A percentile compares a stretch with the other conserved stretches of the same genome.
phyloP scores from a whole-genome alignment of 768 basidiomycete genomes.

The Lactarius sp. region DNA sequence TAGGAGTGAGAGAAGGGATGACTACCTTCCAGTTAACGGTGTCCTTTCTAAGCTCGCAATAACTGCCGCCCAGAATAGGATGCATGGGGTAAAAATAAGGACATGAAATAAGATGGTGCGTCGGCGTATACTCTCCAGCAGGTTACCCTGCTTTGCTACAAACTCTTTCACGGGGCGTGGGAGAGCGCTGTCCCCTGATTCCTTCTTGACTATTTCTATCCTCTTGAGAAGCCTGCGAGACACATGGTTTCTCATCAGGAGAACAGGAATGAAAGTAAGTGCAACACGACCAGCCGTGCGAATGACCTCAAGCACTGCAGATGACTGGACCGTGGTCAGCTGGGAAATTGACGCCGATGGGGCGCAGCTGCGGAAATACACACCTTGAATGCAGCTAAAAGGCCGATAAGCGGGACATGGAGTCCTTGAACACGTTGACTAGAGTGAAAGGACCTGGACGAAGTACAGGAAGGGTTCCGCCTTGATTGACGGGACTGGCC shows the following conservation, averaged over 20 bases:
- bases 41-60: conserved; percentile 71
- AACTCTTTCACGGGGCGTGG: conserved; percentile 35
- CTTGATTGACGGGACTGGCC: not conserved
- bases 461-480: not conserved
- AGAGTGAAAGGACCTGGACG: conserved; percentile 37
- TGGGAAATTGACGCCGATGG: conserved; percentile 16
- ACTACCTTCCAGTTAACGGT: conserved; percentile 78
- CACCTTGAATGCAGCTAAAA: conserved; percentile 69
- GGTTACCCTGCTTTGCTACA: conserved; percentile 46
- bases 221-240: conserved; percentile 47
- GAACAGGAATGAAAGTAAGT: conserved; percentile 67
- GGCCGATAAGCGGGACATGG: conserved; percentile 40
- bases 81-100: conserved; percentile 55
- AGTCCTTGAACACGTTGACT: conserved; percentile 33
- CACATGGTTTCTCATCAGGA: conserved; percentile 55
- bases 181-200: conserved; percentile 34
- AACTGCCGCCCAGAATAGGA: conserved; percentile 63
- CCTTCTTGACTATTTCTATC: conserved; percentile 40
- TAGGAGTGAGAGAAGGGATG: not conserved
- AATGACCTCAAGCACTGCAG: conserved; percentile 65
- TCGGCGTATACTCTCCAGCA: conserved; percentile 46
- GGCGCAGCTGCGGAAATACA: conserved; percentile 14
- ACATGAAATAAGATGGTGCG: conserved; percentile 48
- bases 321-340: conserved; percentile 44
- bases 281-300: conserved; percentile 66